Evolutionary conservation across 768 basidiomycete genomes (phyloP).

Genomic region (Mycena alexandri): DNA sequence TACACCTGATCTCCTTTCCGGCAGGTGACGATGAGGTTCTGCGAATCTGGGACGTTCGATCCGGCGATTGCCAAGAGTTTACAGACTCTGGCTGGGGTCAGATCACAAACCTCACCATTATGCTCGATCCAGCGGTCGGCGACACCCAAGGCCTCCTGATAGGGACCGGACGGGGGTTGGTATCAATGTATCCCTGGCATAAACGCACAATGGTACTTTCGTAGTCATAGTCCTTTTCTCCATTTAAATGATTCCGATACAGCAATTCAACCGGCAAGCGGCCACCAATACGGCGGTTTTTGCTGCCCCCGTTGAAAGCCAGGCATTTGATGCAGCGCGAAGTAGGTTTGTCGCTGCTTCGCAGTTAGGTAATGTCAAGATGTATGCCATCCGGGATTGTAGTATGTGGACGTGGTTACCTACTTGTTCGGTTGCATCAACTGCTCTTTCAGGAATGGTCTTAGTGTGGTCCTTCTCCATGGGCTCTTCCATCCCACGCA

Average conservation of each 20-base stretch:
- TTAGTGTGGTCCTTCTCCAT: not conserved
- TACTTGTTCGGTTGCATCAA: too few species aligned
- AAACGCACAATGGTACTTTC: not conserved
- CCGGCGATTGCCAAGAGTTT: slow-evolving; percentile 6
- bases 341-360: not conserved
- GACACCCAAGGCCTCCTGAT: not conserved
- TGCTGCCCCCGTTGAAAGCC: too few species aligned
- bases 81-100: not conserved
- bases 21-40: slow-evolving; percentile 10
- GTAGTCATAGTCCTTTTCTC: not conserved
- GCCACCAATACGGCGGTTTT: too few species aligned
- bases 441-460: not conserved
- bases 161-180: not conserved
- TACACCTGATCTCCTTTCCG: not conserved
- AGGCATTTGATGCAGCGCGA: not conserved
- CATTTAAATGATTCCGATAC: not conserved
- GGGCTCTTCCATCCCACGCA: not conserved
- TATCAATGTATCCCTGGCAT: not conserved
- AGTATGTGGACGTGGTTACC: too few species aligned
- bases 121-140: not conserved
- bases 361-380: not conserved
- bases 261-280: too few species aligned
- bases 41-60: slow-evolving; percentile 9
- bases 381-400: not conserved
- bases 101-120: not conserved